Percentiles rank a stretch among this genome's conserved stretches.
phyloP scores from a whole-genome alignment of 768 basidiomycete genomes.

The Xerocomus potaroensis region DNA sequence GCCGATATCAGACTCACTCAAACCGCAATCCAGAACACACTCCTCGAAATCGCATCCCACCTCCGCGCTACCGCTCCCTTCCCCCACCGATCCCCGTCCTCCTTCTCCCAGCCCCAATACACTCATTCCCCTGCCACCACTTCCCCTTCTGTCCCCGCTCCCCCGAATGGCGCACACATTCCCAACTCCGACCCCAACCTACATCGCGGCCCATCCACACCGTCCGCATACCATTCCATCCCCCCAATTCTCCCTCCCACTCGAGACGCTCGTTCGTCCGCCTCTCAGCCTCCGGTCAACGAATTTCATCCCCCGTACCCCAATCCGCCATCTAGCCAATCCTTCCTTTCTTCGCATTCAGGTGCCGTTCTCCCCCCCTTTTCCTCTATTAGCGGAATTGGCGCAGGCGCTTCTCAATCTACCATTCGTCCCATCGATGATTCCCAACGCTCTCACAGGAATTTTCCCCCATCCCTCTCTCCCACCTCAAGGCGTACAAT shows the following conservation, averaged over 20 bases:
- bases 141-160: slow-evolving; percentile 43
- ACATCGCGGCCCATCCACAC: slow-evolving; percentile 29
- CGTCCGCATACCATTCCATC: slow-evolving; percentile 28
- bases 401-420: slow-evolving; percentile 39
- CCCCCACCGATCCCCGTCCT: slow-evolving; percentile 59
- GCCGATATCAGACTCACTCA: slow-evolving; percentile 75
- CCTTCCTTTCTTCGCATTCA: slow-evolving; percentile 36
- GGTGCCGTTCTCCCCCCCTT: slow-evolving; percentile 66
- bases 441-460: slow-evolving; percentile 33
- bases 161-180: slow-evolving; percentile 33
- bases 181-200: slow-evolving; percentile 20
- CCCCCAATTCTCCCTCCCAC: slow-evolving; percentile 30
- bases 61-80: slow-evolving; percentile 54
- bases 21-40: slow-evolving; percentile 68
- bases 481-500: slow-evolving; percentile 57
- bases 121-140: slow-evolving; percentile 66
- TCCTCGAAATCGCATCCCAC: slow-evolving; percentile 76
- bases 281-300: slow-evolving; percentile 32
- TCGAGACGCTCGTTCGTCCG: slow-evolving; percentile 31
- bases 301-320: slow-evolving; percentile 45
- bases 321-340: slow-evolving; percentile 33
- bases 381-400: slow-evolving; percentile 62
- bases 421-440: slow-evolving; percentile 54
- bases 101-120: slow-evolving; percentile 44
- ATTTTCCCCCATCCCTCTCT: slow-evolving; percentile 27